These are phyloP conservation scores for Cordyceps militaris DNA, from an alignment of 2,329 filamentous ascomycete species.

Conservation along the genomic window DNA sequence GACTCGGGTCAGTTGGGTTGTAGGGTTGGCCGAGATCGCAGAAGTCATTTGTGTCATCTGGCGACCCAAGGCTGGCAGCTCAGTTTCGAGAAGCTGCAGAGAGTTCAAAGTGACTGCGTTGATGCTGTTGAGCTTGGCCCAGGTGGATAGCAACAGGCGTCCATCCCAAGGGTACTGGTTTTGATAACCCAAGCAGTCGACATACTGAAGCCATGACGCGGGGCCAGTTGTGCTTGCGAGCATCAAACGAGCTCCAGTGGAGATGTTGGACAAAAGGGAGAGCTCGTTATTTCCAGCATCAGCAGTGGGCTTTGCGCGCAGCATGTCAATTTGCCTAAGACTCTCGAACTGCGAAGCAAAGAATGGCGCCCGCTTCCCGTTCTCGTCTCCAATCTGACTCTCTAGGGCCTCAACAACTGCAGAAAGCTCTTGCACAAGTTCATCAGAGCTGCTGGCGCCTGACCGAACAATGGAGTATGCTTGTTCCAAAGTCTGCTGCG, in stretches of 20 bases:
- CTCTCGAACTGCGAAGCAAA: constrained; percentile 50
- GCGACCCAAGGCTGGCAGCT: constrained; percentile 54
- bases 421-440: constrained; percentile 42
- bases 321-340: constrained; percentile 44
- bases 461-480: constrained; percentile 49
- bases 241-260: constrained; percentile 28
- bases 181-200: constrained; percentile 40
- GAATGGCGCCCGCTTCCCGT: constrained; percentile 39
- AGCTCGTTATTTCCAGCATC: constrained; percentile 30
- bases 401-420: constrained; percentile 48
- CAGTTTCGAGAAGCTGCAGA: constrained; percentile 56
- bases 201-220: constrained; percentile 36
- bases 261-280: constrained; percentile 39
- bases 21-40: constrained; percentile 43
- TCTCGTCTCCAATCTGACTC: constrained; percentile 34
- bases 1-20: constrained; percentile 40
- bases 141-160: constrained; percentile 37
- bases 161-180: constrained; percentile 34
- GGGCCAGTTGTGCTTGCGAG: constrained; percentile 28
- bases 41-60: constrained; percentile 44
- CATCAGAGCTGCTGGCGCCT: constrained; percentile 33
- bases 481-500: constrained; percentile 47
- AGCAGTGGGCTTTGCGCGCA: constrained; percentile 24
- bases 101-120: constrained; percentile 50
- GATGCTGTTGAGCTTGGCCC: constrained; percentile 47